phyloP scores from a whole-genome alignment of 345 rosid genomes.

The Ceriops tagal region DNA sequence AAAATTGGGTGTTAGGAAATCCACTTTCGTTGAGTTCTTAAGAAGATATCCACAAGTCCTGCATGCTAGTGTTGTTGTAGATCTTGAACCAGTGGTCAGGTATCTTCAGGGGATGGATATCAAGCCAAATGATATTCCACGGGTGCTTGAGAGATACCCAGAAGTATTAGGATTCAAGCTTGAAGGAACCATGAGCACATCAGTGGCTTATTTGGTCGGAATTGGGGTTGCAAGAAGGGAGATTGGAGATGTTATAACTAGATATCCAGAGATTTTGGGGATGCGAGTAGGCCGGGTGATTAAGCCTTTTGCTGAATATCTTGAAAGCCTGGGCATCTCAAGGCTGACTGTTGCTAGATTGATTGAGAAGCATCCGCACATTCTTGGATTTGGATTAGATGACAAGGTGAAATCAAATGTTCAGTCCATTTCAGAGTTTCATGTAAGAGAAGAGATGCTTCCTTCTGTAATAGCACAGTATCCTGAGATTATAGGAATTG shows the following conservation, averaged over 20 bases:
- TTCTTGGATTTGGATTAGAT: conserved; percentile 68
- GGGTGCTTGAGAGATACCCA: conserved; percentile 87
- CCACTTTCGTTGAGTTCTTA: conserved; percentile 66
- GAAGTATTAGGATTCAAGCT: conserved; percentile 90
- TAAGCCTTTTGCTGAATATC: conserved; percentile 85
- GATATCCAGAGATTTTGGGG: conserved; percentile 80
- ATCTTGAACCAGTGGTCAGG: conserved; percentile 86
- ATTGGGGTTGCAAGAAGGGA: conserved; percentile 90
- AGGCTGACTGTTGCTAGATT: conserved; percentile 80
- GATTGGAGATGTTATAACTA: conserved; percentile 71
- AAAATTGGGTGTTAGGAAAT: conserved; percentile 82
- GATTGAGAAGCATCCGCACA: conserved; percentile 77
- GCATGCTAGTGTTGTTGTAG: conserved; percentile 83
- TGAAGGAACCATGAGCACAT: conserved; percentile 96
- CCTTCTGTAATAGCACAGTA: conserved; percentile 81
- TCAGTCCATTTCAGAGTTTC: conserved; percentile 49
- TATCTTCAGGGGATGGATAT: conserved; percentile 91
- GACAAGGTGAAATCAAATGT: conserved; percentile 65
- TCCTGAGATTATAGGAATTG: conserved; percentile 78
- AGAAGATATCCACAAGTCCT: conserved; percentile 88
- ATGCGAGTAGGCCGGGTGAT: conserved; percentile 84
- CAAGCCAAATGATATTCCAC: conserved; percentile 66
- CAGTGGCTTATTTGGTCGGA: conserved; percentile 84
- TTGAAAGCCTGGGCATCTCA: conserved; percentile 68
- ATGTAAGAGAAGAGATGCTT: conserved; percentile 52